These are phyloP conservation scores for Fomitopsis pinicola DNA, from an alignment of 1,284 basidiomycete species.

Conservation along the genomic window DNA sequence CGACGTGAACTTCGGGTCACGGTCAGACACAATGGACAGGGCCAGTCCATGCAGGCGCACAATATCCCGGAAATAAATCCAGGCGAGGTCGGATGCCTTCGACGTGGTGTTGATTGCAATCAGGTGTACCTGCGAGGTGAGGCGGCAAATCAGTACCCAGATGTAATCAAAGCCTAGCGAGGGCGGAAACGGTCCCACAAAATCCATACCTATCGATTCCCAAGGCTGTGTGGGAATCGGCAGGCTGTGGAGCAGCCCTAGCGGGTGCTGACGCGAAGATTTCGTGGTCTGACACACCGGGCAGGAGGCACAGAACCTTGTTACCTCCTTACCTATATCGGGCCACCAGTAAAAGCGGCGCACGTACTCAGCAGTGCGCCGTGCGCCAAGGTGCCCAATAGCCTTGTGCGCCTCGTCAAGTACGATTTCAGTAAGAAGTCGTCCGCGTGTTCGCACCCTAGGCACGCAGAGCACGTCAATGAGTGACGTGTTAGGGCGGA, in stretches of 20 bases:
- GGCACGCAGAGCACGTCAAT: constrained; percentile 17
- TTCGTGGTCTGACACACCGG: constrained; percentile 23
- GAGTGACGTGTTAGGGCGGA: background rate
- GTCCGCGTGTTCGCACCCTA: background rate
- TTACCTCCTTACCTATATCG: constrained; percentile 12
- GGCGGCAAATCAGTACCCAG: constrained; percentile 18
- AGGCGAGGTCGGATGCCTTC: constrained; percentile 15
- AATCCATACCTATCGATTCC: constrained; percentile 15
- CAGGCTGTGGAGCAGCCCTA: constrained; percentile 21
- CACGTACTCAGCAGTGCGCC: constrained; percentile 23
- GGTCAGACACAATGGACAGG: constrained; percentile 20
- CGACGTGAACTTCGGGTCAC: constrained; percentile 24
- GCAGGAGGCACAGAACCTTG: constrained; percentile 21
- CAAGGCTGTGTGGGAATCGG: constrained; percentile 21
- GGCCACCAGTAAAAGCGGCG: constrained; percentile 33
- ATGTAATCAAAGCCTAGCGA: constrained; percentile 16
- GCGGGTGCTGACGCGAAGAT: constrained; percentile 3
- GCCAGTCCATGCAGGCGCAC: constrained; percentile 21
- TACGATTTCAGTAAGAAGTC: constrained; percentile 14
- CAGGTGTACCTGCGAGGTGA: constrained; percentile 21
- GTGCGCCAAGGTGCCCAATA: constrained; percentile 22
- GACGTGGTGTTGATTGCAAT: constrained; percentile 13
- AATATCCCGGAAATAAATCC: constrained; percentile 13
- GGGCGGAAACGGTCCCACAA: constrained; percentile 20
- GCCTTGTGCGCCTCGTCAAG: constrained; percentile 21